Evolutionary conservation across 768 basidiomycete species (phyloP).

Genomic region (Pleurotus ostreatus): DNA sequence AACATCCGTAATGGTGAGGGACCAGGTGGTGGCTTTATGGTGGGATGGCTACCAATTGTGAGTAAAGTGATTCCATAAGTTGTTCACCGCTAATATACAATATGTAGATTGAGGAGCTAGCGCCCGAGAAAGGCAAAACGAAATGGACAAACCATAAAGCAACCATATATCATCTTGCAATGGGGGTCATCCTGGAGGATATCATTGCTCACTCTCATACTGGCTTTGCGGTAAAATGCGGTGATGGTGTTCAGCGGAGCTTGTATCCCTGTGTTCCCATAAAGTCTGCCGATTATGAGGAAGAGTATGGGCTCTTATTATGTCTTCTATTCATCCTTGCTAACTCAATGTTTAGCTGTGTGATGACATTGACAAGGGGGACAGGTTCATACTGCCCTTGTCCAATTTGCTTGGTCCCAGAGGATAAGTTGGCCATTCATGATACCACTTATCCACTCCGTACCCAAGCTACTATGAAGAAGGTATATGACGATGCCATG

Average conservation of each 20-base stretch:
- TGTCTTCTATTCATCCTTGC: not conserved
- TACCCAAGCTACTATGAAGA: constrained; percentile 6
- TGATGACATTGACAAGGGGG: too few relatives aligned
- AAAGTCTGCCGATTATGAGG: constrained; percentile 38
- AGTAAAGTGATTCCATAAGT: too few relatives aligned
- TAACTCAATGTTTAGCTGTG: not conserved
- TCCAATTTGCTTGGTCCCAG: too few relatives aligned
- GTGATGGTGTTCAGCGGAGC: constrained; percentile 19
- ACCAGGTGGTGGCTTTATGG: too few relatives aligned
- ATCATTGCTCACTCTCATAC: constrained; percentile 14
- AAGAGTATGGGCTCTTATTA: constrained; percentile 30
- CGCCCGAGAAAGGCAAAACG: constrained; percentile 22
- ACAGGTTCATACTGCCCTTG: too few relatives aligned
- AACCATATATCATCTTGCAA: constrained; percentile 33
- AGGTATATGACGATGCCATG: constrained; percentile 13
- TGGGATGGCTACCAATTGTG: too few relatives aligned
- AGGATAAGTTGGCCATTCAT: too few relatives aligned
- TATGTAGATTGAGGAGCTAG: constrained; percentile 21
- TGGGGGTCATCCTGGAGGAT: constrained; percentile 24
- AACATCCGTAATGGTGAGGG: too few relatives aligned
- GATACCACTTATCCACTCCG: too few relatives aligned
- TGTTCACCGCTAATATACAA: too few relatives aligned
- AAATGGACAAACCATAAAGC: constrained; percentile 27
- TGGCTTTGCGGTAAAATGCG: constrained; percentile 22
- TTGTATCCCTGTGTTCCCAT: constrained; percentile 35